Base-by-base conservation (phyloP, 2,329 filamentous ascomycete genomes). In the Ceratocystis lukuohia region DNA sequence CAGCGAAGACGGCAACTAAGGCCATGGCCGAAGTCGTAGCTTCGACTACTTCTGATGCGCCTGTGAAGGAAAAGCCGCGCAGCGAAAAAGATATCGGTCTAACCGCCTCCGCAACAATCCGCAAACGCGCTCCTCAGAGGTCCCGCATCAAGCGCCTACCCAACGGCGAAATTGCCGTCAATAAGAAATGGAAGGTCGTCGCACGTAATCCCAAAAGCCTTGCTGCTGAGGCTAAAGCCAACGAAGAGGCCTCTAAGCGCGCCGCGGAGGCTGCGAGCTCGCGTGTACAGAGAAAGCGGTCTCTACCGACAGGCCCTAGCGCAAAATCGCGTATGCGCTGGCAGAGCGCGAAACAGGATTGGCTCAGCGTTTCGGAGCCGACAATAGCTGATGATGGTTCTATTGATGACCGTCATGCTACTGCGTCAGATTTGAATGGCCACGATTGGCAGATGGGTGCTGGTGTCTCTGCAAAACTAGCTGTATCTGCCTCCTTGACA, bases 151-250 rank as follows among this genome's bases (percentile, higher is more conserved):
- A 66, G 59, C 57, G 64, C 8, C 20, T 65, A 20, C 64, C 66
- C 28, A 68, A 68, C 12, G 64, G 66, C 8, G 66, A 65, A 37
- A 56, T 66, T 57, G 64, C 59, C 22, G 64, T 56, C 30, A 68
- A 69, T 45, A 68, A 69, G 53, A 68, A 67, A 20, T 67, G 66
- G 66, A 67, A 67, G 62, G 66, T 67, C 5, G 66, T 67, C 17
- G 66, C 66, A 2, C 64, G 61, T 2, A 66, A 65, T 37, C 66
- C 66, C 25, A 69, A 67, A 50, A 66, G 62, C 20, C 59, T 68
- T 25, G 67, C 66, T 5, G 65, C 65, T 33, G 64, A 66, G 53
- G 45, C 64, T 12, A 64, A 66, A 59, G 64, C 53, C 6, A 57
- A 45, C 15, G 67, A 68, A 64, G 66, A 65, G n/a, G 64, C 66